These are phyloP conservation scores for Huntiella abstrusa DNA, from an alignment of 2,329 filamentous ascomycete species.

Conservation along the genomic window DNA sequence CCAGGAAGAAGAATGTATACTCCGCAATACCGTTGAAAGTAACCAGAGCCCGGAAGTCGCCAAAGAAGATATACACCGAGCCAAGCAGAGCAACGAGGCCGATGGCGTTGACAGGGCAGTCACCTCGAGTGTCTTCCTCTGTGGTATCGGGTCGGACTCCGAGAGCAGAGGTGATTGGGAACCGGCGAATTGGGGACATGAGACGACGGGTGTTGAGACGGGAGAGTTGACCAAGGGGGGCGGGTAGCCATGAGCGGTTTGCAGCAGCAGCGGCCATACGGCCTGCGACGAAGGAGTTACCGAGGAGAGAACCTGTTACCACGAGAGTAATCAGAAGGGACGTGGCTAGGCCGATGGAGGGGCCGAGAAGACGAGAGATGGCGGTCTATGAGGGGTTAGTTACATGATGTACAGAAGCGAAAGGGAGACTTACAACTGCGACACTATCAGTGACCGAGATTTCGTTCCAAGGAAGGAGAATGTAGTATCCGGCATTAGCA, in stretches of 20 bases:
- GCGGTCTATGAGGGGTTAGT: conserved; percentile 25
- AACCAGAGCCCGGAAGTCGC: conserved; percentile 40
- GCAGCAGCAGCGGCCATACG: conserved; percentile 42
- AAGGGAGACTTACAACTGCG: conserved; percentile 31
- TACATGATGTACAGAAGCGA: background rate
- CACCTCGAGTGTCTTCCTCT: conserved; percentile 17
- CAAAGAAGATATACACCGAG: conserved; percentile 38
- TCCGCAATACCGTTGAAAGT: conserved; percentile 41
- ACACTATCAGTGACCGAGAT: conserved; percentile 41
- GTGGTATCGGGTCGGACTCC: conserved; percentile 37
- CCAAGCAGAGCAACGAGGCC: conserved; percentile 30
- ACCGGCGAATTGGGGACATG: conserved; percentile 7
- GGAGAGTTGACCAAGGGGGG: conserved; percentile 21
- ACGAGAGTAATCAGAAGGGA: conserved; percentile 40
- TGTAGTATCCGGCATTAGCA: conserved; percentile 43
- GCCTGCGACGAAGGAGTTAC: conserved; percentile 43
- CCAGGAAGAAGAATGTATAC: conserved; percentile 46
- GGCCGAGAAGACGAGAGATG: conserved; percentile 34
- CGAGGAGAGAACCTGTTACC: conserved; percentile 40
- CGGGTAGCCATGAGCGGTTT: conserved; percentile 31
- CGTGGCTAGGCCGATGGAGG: conserved; percentile 31
- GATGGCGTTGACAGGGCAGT: conserved; percentile 36
- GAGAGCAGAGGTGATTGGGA: background rate
- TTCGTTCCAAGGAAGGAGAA: conserved; percentile 39
- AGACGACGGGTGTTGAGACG: conserved; percentile 19